Evolutionary conservation across 2,329 filamentous ascomycete species (phyloP).

Genomic region (Trichoderma lentiforme): DNA sequence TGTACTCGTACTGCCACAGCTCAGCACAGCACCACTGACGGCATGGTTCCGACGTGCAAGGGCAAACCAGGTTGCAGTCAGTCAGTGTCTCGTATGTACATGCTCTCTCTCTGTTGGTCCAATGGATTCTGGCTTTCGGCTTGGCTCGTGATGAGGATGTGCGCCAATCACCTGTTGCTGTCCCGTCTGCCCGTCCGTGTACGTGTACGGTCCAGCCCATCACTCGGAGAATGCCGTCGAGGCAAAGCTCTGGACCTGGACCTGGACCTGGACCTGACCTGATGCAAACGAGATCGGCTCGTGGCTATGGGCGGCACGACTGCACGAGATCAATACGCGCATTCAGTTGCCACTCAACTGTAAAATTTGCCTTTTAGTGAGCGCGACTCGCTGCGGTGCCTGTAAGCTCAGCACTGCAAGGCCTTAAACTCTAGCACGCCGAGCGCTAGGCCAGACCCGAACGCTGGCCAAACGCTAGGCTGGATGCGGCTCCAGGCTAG

Average conservation of each 20-base stretch:
- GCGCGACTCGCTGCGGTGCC: neutral
- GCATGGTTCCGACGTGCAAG: neutral
- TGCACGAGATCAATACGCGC: neutral
- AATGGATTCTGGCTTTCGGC: neutral
- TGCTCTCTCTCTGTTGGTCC: neutral
- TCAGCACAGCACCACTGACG: too few relatives aligned
- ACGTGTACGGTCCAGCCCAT: neutral
- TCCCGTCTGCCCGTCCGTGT: neutral
- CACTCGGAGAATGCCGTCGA: neutral
- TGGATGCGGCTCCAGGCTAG: constrained; percentile 1
- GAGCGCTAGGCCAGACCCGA: constrained; percentile 16
- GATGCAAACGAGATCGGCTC: neutral
- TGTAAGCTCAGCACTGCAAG: neutral
- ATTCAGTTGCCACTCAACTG: neutral
- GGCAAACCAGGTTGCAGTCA: neutral
- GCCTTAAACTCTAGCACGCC: neutral
- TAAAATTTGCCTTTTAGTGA: neutral
- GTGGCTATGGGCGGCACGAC: neutral
- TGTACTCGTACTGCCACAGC: too few relatives aligned
- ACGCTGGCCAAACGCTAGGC: neutral
- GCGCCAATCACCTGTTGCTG: neutral
- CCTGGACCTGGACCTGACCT: neutral
- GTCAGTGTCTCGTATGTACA: neutral
- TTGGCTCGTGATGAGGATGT: neutral
- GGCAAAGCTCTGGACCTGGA: neutral